Conservation (phyloP, 306 rosid genomes). For the Psophocarpus tetragonolobus region DNA sequence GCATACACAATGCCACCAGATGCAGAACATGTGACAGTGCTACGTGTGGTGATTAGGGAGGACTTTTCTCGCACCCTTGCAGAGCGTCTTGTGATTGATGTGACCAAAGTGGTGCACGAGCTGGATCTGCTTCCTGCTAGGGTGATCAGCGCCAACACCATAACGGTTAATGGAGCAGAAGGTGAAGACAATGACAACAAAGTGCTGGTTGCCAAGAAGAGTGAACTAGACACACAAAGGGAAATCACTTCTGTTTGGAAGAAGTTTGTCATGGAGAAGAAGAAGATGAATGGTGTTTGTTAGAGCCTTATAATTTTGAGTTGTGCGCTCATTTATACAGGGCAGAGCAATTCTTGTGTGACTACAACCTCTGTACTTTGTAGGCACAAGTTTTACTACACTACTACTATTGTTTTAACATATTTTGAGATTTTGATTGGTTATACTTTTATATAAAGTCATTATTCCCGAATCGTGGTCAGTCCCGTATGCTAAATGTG, state of each 20-base stretch:
- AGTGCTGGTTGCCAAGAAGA: slow-evolving; percentile 48
- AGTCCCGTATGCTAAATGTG: no score
- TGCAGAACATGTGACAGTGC: slow-evolving; percentile 79
- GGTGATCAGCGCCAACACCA: slow-evolving; percentile 36
- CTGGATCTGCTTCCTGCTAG: slow-evolving; percentile 64
- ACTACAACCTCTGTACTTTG: not conserved
- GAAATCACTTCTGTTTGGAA: slow-evolving; percentile 72
- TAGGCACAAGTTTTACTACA: not conserved
- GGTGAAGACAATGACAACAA: not conserved
- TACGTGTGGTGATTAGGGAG: slow-evolving; percentile 82
- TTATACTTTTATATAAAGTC: no score
- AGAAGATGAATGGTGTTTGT: slow-evolving; percentile 70
- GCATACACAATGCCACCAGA: slow-evolving; percentile 95
- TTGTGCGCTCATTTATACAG: no score
- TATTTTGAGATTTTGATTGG: no score
- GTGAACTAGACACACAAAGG: slow-evolving; percentile 57
- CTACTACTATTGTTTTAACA: no score
- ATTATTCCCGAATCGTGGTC: no score
- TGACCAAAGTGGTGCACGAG: slow-evolving; percentile 66
- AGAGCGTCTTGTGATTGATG: slow-evolving; percentile 70
- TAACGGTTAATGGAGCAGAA: not conserved
- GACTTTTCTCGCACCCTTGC: slow-evolving; percentile 85
- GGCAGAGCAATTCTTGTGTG: not conserved
- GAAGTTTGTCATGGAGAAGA: slow-evolving; percentile 71
- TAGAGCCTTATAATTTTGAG: slow-evolving; percentile 24